These are phyloP conservation scores for Fusarium luffae DNA, from an alignment of 2,329 filamentous ascomycete genomes.

Conservation along the genomic window DNA sequence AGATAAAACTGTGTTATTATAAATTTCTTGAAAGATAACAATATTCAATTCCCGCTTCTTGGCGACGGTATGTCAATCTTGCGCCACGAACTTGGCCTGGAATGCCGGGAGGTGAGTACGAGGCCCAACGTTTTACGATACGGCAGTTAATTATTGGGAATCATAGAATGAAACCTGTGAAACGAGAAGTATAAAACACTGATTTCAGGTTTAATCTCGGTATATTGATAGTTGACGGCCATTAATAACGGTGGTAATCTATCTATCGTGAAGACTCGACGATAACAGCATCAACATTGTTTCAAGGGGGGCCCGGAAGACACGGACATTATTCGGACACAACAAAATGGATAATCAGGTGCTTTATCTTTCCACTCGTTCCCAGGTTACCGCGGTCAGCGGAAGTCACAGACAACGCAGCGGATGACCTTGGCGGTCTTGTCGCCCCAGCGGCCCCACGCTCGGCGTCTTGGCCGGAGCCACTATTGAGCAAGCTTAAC, in stretches of 20 bases:
- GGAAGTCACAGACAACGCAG: too few relatives aligned
- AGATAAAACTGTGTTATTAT: too few relatives aligned
- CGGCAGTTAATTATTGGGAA: too few relatives aligned
- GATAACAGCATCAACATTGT: background rate
- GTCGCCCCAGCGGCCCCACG: slow-evolving; percentile 4
- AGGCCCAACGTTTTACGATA: too few relatives aligned
- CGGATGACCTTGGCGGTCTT: background rate
- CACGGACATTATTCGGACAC: background rate
- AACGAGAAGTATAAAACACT: background rate
- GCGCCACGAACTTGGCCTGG: too few relatives aligned
- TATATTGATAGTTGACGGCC: background rate
- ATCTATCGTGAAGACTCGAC: background rate
- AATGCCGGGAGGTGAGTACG: too few relatives aligned
- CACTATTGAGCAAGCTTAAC: slow-evolving; percentile 27
- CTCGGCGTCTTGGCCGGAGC: slow-evolving; percentile 19
- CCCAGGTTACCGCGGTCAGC: too few relatives aligned
- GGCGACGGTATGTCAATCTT: too few relatives aligned
- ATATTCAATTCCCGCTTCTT: too few relatives aligned
- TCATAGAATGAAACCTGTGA: background rate
- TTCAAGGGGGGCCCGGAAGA: background rate
- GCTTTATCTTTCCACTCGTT: background rate
- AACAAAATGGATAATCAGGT: background rate
- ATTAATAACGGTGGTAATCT: background rate
- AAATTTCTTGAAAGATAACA: too few relatives aligned
- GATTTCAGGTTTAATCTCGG: background rate